Evolutionary conservation across 2,329 filamentous ascomycete species (phyloP), one percentile per base, ranked within the genome.

Genomic region (Elsinoe fawcettii): DNA sequence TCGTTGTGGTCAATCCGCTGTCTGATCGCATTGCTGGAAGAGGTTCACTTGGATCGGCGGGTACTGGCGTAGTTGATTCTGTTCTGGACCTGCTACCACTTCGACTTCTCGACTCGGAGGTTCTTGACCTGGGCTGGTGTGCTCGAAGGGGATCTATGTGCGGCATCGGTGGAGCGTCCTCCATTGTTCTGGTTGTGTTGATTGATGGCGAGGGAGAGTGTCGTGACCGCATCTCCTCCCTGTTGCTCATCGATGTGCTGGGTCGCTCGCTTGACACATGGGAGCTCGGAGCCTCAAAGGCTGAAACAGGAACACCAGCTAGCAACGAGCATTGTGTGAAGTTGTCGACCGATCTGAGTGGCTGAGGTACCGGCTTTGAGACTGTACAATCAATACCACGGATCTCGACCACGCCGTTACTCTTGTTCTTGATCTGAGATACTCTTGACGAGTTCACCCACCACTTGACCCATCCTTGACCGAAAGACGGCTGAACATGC

Each of bases 401-500:
- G 18, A 77, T 65, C 60, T 73, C 74, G 5, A 75, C 68, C 43
- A 69, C 66, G 9, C 64, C 66, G 3, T 62, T 62, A 0, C 72
- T 70, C 3, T 73, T 72, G 20, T 74, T 73, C 44, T 73, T 73
- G 2, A 75, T 67, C 1, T 66, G 65, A 0, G 71, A 70, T 9
- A 69, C 65, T 2, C 63, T 64, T 1, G 63, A 64, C 3, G 67
- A 69, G 49, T 77, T 77, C 20, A 77, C 65, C 63, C 74, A 76
- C 64, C 75, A 77, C 1, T 71, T 67, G 4, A 76, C 66, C 60
- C 75, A 75, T 0, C 74, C 74, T 5, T 69, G 66, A 18, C 73
- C 67, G 46, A 76, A 77, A 12, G 71, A 70, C 0, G 73, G 71
- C 2, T 66, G 69, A 46, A 74, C 74, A 57, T 77, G 74, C 36